Evolutionary conservation across 192 early-diverging fungal species (phyloP).

Genomic region (Linnemannia exigua): DNA sequence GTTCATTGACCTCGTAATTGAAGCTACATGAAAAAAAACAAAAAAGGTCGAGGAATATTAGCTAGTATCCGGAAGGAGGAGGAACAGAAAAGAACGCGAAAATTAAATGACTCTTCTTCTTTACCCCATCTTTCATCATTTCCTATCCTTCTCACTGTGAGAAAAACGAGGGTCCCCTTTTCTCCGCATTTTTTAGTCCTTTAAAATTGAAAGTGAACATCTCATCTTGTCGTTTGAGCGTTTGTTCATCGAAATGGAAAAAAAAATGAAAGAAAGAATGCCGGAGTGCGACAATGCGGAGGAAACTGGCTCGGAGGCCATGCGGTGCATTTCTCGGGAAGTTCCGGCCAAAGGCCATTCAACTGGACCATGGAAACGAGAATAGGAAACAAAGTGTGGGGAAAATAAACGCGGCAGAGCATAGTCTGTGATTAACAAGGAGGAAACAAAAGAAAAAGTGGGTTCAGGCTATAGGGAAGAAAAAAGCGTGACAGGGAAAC

Average conservation of each 20-base stretch:
- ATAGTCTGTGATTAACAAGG: neutral
- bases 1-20: neutral
- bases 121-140: neutral
- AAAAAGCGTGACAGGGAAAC: neutral
- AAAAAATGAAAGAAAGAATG: neutral
- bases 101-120: neutral
- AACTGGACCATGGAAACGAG: neutral
- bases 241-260: neutral
- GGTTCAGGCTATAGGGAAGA: neutral
- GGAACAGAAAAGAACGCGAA: neutral
- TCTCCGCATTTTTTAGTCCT: constrained; percentile 2
- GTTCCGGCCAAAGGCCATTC: neutral
- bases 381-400: constrained; percentile 1
- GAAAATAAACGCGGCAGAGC: neutral
- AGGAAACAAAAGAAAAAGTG: neutral
- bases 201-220: neutral
- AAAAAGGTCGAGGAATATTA: neutral
- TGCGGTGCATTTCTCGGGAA: constrained; percentile 1
- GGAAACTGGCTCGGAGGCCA: neutral
- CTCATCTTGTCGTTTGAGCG: neutral
- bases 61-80: neutral
- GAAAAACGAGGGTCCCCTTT: neutral
- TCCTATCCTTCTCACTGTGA: neutral
- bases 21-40: neutral
- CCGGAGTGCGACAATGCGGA: neutral